Percentiles rank a stretch among this genome's conserved stretches.
phyloP scores from a whole-genome alignment of 169 alveolate species.

The Babesia sp. region DNA sequence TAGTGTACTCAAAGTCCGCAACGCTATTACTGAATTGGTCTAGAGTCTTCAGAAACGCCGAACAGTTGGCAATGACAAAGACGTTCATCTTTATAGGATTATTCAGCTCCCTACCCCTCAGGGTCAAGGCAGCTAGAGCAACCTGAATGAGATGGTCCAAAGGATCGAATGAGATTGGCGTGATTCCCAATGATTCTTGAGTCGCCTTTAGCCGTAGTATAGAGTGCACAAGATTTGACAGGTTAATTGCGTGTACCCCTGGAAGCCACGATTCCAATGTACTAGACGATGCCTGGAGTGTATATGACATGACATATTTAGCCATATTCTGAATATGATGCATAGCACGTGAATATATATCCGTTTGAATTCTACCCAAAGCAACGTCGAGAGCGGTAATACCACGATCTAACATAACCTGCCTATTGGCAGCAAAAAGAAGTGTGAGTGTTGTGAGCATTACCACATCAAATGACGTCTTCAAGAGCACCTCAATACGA shows the following conservation, averaged over 20 bases:
- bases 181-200: not conserved
- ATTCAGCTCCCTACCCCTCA: conserved; percentile 9
- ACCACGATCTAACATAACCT: conserved; percentile 34
- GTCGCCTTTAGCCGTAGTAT: not conserved
- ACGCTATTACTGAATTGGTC: not conserved
- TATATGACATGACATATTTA: conserved; percentile 15
- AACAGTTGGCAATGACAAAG: conserved; percentile 27
- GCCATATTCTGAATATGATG: conserved; percentile 29
- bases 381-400: conserved; percentile 32
- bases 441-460: conserved; percentile 27
- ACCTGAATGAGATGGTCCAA: conserved; percentile 8
- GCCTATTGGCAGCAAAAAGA: conserved; percentile 31
- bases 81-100: conserved; percentile 14
- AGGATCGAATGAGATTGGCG: not conserved
- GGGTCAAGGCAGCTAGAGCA: not conserved
- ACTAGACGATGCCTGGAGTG: conserved; percentile 19
- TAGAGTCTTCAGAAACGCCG: conserved; percentile 12
- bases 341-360: conserved; percentile 13
- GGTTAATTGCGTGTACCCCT: conserved; percentile 47
- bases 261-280: conserved; percentile 54
- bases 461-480: conserved; percentile 38
- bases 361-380: conserved; percentile 38
- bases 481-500: conserved; percentile 19
- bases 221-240: conserved; percentile 33
- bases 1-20: not conserved